A percentile compares a stretch with the other conserved stretches of the same genome.
phyloP scores from a whole-genome alignment of 768 basidiomycete species.

The Calocera cornea region DNA sequence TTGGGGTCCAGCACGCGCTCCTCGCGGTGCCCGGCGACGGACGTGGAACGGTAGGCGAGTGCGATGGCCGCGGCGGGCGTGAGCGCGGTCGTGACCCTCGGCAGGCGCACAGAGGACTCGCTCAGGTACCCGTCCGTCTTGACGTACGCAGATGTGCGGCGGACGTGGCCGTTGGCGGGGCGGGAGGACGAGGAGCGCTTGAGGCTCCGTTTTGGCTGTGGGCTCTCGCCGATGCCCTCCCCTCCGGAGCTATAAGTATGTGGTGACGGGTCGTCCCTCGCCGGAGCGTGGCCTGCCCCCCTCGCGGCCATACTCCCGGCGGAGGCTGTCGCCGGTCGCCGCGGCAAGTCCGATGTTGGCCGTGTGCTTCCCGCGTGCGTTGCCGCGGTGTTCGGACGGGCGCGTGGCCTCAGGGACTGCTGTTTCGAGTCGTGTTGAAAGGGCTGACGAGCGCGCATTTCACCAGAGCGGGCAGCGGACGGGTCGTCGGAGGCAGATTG shows the following conservation, averaged over 20 bases:
- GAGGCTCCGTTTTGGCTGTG: not conserved
- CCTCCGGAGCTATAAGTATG: slow-evolving; percentile 4
- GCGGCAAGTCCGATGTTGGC: not conserved
- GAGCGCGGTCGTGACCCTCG: not conserved
- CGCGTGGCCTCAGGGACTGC: not conserved
- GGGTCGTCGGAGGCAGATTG: not conserved
- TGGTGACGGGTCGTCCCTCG: not conserved
- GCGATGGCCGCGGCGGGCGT: not conserved
- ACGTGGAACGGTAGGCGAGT: not conserved
- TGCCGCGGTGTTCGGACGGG: not conserved
- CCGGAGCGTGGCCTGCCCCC: too few species aligned
- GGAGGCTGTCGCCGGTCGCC: not conserved
- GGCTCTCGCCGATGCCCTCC: not conserved
- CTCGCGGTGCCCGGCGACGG: not conserved
- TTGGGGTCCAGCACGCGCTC: not conserved
- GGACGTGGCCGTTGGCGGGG: not conserved
- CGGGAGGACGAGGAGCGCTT: not conserved
- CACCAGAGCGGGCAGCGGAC: not conserved
- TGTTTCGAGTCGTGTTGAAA: not conserved
- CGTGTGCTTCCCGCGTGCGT: too few species aligned
- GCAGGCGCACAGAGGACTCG: slow-evolving; percentile 1
- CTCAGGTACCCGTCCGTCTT: slow-evolving; percentile 4
- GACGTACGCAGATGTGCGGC: not conserved
- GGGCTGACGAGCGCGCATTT: not conserved
- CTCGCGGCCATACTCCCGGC: not conserved